Evolutionary conservation across 129 eudicot genomes (phyloP).

Genomic region (Erigeron canadensis): DNA sequence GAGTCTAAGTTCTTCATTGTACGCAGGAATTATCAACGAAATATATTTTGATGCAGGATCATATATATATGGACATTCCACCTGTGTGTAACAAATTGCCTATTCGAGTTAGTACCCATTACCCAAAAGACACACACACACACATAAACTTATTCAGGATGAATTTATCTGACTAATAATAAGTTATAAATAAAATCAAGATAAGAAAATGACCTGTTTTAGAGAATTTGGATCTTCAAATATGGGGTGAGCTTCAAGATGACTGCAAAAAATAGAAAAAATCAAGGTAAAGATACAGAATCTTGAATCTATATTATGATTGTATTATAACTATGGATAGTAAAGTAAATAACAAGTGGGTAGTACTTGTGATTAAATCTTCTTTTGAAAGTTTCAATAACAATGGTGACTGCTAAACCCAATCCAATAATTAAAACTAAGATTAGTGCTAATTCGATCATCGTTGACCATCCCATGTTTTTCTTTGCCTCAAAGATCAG

Average conservation of each 20-base stretch:
- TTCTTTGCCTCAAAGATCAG: conserved; percentile 16
- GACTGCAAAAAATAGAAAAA: conserved; percentile 44
- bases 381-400: conserved; percentile 63
- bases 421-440: conserved; percentile 37
- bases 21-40: conserved; percentile 91
- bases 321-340: conserved; percentile 9
- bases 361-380: conserved; percentile 62
- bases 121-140: neutral
- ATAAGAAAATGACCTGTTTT: conserved; percentile 48
- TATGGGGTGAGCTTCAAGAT: conserved; percentile 74
- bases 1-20: conserved; percentile 87
- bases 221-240: conserved; percentile 98
- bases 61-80: conserved; percentile 67
- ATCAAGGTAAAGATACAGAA: neutral
- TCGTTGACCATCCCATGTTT: conserved; percentile 42
- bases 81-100: conserved; percentile 37
- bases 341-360: neutral
- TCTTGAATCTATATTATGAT: neutral
- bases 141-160: no score
- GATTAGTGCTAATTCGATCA: conserved; percentile 35
- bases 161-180: no score
- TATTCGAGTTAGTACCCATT: no score
- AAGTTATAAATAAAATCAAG: no score
- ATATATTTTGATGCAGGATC: conserved; percentile 89
- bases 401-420: conserved; percentile 44